Evolutionary conservation across 225 moss, liverwort and hornwort species (phyloP).

Genomic region (Rhytidiadelphus loreus): DNA sequence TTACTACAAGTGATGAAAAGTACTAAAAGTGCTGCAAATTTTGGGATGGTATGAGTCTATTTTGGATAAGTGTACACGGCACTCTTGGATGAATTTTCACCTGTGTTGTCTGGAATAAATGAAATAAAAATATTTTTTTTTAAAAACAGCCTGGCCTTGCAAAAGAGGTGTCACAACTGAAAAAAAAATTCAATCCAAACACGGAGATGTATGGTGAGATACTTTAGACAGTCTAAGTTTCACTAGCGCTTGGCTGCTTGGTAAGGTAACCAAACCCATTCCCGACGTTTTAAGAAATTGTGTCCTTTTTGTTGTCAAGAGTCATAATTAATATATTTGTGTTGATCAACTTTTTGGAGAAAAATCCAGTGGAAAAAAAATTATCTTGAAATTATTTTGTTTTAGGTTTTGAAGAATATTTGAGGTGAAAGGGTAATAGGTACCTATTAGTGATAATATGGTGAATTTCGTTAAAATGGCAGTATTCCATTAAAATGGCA

Average conservation of each 20-base stretch:
- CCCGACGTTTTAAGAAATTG: not conserved
- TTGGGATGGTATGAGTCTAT: not conserved
- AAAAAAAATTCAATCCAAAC: not conserved
- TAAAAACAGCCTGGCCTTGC: not conserved
- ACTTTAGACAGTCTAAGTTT: not conserved
- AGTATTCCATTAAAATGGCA: too few species aligned
- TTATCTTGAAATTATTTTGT: too few species aligned
- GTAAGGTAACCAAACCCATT: not conserved
- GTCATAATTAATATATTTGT: not conserved
- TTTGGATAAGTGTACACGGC: not conserved
- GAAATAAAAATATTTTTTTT: not conserved
- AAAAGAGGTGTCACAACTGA: not conserved
- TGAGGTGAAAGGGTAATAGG: not conserved
- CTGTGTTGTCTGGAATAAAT: accelerated
- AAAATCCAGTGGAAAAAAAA: not conserved
- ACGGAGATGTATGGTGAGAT: not conserved
- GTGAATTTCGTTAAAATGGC: too few species aligned
- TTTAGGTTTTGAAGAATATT: not conserved
- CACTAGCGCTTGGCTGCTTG: accelerated
- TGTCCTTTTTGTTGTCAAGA: not conserved
- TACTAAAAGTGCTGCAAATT: not conserved
- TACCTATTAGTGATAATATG: too few species aligned
- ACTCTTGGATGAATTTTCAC: not conserved
- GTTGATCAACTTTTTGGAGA: too few species aligned
- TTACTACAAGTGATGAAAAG: not conserved